Evolutionary conservation across 2,329 filamentous ascomycete species (phyloP).

Genomic region (Davidsoniella australis): DNA sequence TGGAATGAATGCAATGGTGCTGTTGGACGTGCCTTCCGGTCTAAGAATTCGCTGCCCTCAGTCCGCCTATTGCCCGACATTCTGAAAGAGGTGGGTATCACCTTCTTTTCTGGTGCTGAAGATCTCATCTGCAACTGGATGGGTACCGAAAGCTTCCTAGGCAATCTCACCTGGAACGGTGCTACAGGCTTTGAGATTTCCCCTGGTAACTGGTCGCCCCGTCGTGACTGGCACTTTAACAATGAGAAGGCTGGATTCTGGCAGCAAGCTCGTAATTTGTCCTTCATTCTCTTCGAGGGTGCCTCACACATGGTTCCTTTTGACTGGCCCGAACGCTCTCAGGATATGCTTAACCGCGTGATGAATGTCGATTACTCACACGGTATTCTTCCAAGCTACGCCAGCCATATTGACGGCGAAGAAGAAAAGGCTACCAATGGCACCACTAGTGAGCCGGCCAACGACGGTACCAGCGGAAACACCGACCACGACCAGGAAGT

Average conservation of each 20-base stretch:
- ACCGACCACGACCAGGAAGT: constrained; percentile 45
- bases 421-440: constrained; percentile 31
- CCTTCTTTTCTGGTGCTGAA: constrained; percentile 84
- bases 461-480: constrained; percentile 36
- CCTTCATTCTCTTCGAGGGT: constrained; percentile 91
- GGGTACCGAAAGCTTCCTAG: constrained; percentile 80
- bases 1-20: constrained; percentile 82
- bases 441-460: constrained; percentile 42
- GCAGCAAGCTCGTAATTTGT: constrained; percentile 86
- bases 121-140: constrained; percentile 96
- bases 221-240: constrained; percentile 86
- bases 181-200: constrained; percentile 80
- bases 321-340: constrained; percentile 67
- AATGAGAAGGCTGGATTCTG: constrained; percentile 76
- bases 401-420: constrained; percentile 65
- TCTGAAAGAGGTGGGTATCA: constrained; percentile 56
- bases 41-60: constrained; percentile 54
- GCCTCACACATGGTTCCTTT: constrained; percentile 97
- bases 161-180: constrained; percentile 80
- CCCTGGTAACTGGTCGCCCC: constrained; percentile 79
- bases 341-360: constrained; percentile 96
- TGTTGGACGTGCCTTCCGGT: constrained; percentile 56
- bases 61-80: constrained; percentile 61
- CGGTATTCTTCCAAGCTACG: constrained; percentile 50
- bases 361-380: constrained; percentile 80